Evolutionary conservation across 2,329 filamentous ascomycete genomes (phyloP).

Genomic region (Clarireedia homoeocarpa): DNA sequence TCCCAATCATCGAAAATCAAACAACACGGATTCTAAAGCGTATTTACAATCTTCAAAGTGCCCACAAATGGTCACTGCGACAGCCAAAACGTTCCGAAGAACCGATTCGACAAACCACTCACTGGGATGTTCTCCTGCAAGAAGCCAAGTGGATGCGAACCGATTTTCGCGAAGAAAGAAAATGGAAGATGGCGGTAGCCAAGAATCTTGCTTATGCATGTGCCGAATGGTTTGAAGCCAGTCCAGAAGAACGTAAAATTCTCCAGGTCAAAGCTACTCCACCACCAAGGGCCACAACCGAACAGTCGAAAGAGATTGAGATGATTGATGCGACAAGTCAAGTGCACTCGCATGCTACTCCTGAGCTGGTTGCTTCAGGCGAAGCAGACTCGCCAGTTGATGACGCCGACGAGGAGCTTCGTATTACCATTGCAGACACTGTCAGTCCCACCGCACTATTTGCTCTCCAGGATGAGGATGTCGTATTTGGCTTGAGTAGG

Average conservation of each 20-base stretch:
- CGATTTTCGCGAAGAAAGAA: constrained; percentile 87
- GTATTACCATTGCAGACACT: constrained; percentile 32
- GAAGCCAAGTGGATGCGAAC: constrained; percentile 99
- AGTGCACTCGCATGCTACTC: constrained; percentile 43
- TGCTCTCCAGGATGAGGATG: constrained; percentile 70
- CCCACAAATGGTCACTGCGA: constrained; percentile 85
- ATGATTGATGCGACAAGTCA: constrained; percentile 26
- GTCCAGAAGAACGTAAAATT: constrained; percentile 51
- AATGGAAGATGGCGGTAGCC: constrained; percentile 82
- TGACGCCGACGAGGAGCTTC: constrained; percentile 31
- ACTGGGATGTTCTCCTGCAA: constrained; percentile 79
- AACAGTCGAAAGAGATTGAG: constrained; percentile 28
- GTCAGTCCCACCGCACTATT: constrained; percentile 73
- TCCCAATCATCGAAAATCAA: constrained; percentile 78
- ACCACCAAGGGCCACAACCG: constrained; percentile 27
- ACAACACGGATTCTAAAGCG: constrained; percentile 78
- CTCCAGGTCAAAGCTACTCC: constrained; percentile 62
- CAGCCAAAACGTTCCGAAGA: constrained; percentile 82
- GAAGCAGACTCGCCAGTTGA: constrained; percentile 50
- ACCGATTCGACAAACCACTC: constrained; percentile 65
- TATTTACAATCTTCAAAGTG: constrained; percentile 85
- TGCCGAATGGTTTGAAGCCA: constrained; percentile 68
- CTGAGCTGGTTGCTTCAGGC: constrained; percentile 58
- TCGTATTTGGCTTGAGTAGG: constrained; percentile 68
- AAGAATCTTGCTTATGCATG: constrained; percentile 76